Percentiles rank a stretch among this genome's conserved stretches.
These are phyloP conservation scores for Trichoderma guizhouense DNA, from an alignment of 2,329 filamentous ascomycete genomes.

Conservation along the genomic window DNA sequence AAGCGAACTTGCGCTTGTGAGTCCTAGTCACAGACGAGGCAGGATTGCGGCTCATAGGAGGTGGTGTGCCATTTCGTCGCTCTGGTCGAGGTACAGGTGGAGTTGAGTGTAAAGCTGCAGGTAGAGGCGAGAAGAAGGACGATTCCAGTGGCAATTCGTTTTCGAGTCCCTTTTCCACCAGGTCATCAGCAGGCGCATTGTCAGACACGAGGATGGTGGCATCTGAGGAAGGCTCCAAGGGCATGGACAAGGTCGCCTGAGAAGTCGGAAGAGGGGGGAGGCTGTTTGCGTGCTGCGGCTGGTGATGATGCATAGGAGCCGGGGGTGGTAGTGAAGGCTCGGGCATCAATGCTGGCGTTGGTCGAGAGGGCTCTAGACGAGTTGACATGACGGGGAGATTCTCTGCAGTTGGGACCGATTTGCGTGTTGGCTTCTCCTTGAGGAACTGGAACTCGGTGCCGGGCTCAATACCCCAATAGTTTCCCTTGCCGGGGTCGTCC, in stretches of 20 bases:
- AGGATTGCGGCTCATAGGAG: conserved; percentile 60
- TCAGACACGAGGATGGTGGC: conserved; percentile 74
- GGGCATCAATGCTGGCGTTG: conserved; percentile 37
- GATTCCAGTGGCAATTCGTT: conserved; percentile 40
- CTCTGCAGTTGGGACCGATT: conserved; percentile 53
- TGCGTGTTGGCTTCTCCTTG: conserved; percentile 74
- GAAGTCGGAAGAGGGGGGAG: conserved; percentile 41
- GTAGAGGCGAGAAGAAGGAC: conserved; percentile 68
- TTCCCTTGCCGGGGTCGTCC: conserved; percentile 94
- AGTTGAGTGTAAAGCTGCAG: conserved; percentile 78
- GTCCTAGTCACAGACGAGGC: conserved; percentile 63
- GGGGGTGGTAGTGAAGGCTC: conserved; percentile 51
- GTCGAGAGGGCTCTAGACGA: conserved; percentile 50
- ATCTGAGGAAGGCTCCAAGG: conserved; percentile 68
- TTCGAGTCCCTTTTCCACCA: conserved; percentile 42
- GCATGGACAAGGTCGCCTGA: conserved; percentile 36
- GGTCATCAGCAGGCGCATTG: conserved; percentile 52
- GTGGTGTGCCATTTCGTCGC: conserved; percentile 69
- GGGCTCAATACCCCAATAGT: conserved; percentile 93
- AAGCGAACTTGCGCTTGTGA: conserved; percentile 72
- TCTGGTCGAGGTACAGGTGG: conserved; percentile 69
- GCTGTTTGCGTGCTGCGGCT: conserved; percentile 20
- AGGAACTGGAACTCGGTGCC: conserved; percentile 87
- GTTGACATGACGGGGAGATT: conserved; percentile 58
- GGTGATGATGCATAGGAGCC: conserved; percentile 32